Evolutionary conservation across 495 filamentous ascomycete species (phyloP), one percentile per base, ranked within the genome.

Genomic region (Penicillium simplicissimum): DNA sequence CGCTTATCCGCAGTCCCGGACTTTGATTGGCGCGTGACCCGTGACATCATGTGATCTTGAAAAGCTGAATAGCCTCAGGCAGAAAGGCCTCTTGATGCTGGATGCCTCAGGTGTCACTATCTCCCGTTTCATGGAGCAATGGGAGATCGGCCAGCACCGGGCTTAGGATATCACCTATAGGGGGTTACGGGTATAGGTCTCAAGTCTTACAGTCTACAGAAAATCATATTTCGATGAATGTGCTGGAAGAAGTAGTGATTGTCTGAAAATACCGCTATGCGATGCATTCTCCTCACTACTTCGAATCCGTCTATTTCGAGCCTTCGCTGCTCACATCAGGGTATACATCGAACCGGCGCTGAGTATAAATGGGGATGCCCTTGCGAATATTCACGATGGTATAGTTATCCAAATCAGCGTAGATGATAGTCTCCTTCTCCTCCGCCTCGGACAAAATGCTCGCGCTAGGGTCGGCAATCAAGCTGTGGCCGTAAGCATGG

Each of bases 261-360:
- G 6, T 19, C 2, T 14, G 25, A 11, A 35, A 21, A 19, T 34
- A 14, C 19, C 25, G 38, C 31, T 21, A 31, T 49, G 3, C 13
- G 11, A 31, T 31, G 33, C 15, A 35, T 53, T 35, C 28, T 19
- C 51, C 21, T 53, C 8, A 3, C 51, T 31, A 49, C 45, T 19
- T 49, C 45, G 4, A 34, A 9, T 19, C 23, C 33, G 7, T 55
- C 56, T 31, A 63, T 57, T 57, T 57, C 23, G 68, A 68, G 11
- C 61, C 52, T 38, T 70, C 60, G 11, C 62, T 62, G 47, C 86
- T 90, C 31, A 99, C 86, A 84, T 99, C 94, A 14, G 91, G 89
- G 76, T 99, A 99, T 25, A 99, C 86, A 77, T 99, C 95, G 74
- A 96, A 98, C 65, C 96, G 80, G 62, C 94, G 83, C 86, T 99